phyloP scores from a whole-genome alignment of 148 eudicot species.

The Hydrangea macrophylla region DNA sequence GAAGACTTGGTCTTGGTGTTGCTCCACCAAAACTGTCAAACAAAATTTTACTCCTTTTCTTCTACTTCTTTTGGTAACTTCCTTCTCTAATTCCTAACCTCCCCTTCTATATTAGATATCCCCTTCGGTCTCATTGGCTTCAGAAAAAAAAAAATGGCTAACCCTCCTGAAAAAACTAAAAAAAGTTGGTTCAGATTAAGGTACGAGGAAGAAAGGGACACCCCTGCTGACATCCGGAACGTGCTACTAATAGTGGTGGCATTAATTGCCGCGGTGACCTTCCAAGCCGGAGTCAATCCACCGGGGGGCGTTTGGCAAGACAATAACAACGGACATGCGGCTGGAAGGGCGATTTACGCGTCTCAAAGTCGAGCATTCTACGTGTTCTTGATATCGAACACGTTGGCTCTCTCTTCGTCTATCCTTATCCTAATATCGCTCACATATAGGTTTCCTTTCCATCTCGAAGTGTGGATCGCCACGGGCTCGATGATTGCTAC shows the following conservation, averaged over 20 bases:
- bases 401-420: conserved; percentile 5
- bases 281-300: conserved; percentile 17
- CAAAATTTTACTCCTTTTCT: too few species aligned
- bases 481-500: not conserved
- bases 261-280: conserved; percentile 10
- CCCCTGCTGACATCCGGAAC: conserved; percentile 1
- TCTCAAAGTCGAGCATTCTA: not conserved
- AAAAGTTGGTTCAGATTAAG: not conserved
- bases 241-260: conserved; percentile 2
- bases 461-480: not conserved
- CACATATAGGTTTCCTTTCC: conserved; percentile 10
- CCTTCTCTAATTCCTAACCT: not conserved
- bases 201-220: conserved; percentile 6
- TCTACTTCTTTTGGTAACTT: too few species aligned
- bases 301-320: conserved; percentile 19
- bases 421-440: conserved; percentile 7
- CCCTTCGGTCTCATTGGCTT: not conserved
- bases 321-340: not conserved
- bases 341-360: conserved; percentile 4
- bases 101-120: not conserved
- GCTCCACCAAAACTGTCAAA: too few species aligned
- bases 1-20: too few species aligned
- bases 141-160: not conserved
- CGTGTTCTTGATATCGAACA: conserved; percentile 11
- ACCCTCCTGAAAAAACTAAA: not conserved